Conservation (phyloP, 2,329 filamentous ascomycete species). For the Tolypocladium ophioglossoides region DNA sequence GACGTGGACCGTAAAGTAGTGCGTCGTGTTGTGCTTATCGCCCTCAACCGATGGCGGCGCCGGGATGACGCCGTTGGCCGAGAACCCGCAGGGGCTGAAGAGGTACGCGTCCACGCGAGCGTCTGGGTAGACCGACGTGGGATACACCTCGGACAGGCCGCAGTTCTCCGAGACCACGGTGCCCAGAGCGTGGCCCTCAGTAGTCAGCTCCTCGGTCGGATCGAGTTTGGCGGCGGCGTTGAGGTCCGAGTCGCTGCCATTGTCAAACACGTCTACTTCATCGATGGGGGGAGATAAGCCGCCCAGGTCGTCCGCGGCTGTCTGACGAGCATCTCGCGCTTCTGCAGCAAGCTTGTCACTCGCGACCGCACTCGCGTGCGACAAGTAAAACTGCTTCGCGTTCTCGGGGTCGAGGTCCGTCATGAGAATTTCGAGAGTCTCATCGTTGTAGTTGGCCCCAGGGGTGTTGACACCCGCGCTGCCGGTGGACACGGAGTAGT, state of each 20-base stretch:
- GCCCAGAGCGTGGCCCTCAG: constrained; percentile 87
- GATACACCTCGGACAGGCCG: constrained; percentile 82
- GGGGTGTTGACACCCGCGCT: constrained; percentile 25
- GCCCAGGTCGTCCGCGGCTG: constrained; percentile 48
- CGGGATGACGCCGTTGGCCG: constrained; percentile 90
- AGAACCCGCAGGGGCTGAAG: constrained; percentile 94
- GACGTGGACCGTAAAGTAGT: constrained; percentile 98
- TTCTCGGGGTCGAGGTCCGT: constrained; percentile 59
- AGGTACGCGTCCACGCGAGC: constrained; percentile 91
- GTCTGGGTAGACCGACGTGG: constrained; percentile 77
- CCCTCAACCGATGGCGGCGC: constrained; percentile 41
- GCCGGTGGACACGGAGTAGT: constrained; percentile 43
- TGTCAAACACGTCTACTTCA: constrained; percentile 73
- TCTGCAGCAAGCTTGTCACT: constrained; percentile 65
- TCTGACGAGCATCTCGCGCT: constrained; percentile 51
- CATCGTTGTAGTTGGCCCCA: constrained; percentile 50
- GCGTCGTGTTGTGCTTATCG: constrained; percentile 41
- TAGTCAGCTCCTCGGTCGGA: constrained; percentile 64
- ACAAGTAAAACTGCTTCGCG: constrained; percentile 60
- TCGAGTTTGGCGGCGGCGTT: constrained; percentile 47
- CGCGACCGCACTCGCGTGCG: constrained; percentile 78
- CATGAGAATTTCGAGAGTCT: constrained; percentile 68
- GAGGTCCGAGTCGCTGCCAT: constrained; percentile 39
- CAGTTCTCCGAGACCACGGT: constrained; percentile 86
- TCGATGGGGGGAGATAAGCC: constrained; percentile 44